Evolutionary conservation across 306 rosid species (phyloP), one percentile per base, ranked within the genome.

Genomic region (Casuarina equisetifolia): DNA sequence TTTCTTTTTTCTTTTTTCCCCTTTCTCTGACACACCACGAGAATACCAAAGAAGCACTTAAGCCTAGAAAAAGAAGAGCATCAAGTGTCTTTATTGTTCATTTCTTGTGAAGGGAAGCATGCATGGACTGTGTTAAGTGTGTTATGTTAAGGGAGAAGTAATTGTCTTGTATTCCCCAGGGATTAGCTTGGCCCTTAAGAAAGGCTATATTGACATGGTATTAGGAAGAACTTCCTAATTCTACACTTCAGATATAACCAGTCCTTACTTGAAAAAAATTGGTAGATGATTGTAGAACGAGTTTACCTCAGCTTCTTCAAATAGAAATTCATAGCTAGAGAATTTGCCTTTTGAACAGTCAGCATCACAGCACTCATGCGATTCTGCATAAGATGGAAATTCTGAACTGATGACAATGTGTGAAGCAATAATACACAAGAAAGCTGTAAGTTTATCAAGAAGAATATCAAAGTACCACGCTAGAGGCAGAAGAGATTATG

Each of bases 321-420:
- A 74, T 93, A 93, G 84, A 93, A 91, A 68, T 79, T 82, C 91
- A 92, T 77, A 54, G 98, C 98, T 71, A 57, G 83, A 52, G 75
- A 6, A 83, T 95, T 95, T 59, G 86, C 85, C 77, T 88, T 95
- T 70, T 95, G 98, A 85, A 95, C 98, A 6, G 98, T 95, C 72
- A 95, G 88, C 79, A 95, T 76, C 77, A 92, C 97, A 69, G 98
- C 98, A 45, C 84, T 85, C 97, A 92, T 90, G 79, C 74, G 73
- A 81, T 84, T 90, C 98, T 95, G 80, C 86, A 87, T 51, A 75
- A 84, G 78, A 79, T 51, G 59, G 35, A 57, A 78, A 50, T 42
- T 49, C 55, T 13, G 71, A 35, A 79, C 80, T 78, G 81, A 72
- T 70, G 58, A 80, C 62, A 15, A 40, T 42, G 73, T 3, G 61